A percentile compares a stretch with the other conserved stretches of the same genome.
These are phyloP conservation scores for Micractinium conductrix DNA, from an alignment of 139 green algal genomes.

Conservation along the genomic window DNA sequence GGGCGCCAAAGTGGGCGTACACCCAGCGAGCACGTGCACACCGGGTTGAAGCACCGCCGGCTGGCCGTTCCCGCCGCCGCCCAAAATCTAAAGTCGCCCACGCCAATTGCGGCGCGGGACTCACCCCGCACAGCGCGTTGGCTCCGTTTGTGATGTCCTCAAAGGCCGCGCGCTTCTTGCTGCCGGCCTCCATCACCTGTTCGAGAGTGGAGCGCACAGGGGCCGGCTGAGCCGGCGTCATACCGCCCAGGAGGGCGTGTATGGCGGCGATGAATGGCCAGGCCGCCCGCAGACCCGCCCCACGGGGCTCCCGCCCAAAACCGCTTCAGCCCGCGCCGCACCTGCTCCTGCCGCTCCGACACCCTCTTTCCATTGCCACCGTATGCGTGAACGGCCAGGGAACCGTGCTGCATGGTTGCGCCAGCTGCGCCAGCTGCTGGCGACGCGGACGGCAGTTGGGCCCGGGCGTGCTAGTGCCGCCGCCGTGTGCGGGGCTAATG, in stretches of 20 bases:
- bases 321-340: neutral
- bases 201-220: neutral
- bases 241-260: neutral
- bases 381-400: neutral
- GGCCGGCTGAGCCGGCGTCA: neutral
- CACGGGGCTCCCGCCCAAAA: too few species aligned
- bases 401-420: slow-evolving; percentile 17
- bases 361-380: slow-evolving; percentile 2
- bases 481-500: too few species aligned
- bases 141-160: slow-evolving; percentile 45
- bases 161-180: slow-evolving; percentile 37
- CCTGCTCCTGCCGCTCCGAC: neutral
- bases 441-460: too few species aligned
- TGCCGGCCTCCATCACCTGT: slow-evolving; percentile 27
- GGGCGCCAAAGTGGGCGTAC: too few species aligned
- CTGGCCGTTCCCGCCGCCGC: neutral
- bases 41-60: too few species aligned
- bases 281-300: too few species aligned
- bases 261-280: neutral
- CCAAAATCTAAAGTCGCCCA: too few species aligned
- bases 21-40: too few species aligned
- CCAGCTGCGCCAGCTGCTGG: too few species aligned
- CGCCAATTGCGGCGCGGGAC: slow-evolving; percentile 12
- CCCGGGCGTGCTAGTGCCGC: too few species aligned
- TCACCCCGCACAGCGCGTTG: too few species aligned